Conservation (phyloP, 2,329 filamentous ascomycete species). For the Cyphellophora attinorum region DNA sequence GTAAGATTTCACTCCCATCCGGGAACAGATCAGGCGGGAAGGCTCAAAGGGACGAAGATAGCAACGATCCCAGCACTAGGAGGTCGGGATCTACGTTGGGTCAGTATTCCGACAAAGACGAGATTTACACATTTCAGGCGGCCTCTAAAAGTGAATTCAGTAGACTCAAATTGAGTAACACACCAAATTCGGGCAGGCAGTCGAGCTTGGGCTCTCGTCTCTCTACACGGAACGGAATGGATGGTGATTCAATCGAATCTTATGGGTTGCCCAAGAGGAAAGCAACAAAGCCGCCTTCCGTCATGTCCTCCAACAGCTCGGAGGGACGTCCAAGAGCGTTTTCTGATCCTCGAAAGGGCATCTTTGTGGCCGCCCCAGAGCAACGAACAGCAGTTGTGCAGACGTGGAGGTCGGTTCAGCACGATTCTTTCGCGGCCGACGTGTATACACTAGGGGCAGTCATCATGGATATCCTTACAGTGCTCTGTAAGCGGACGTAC, state of each 20-base stretch:
- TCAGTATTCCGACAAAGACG: slow-evolving; percentile 1
- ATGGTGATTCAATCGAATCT: slow-evolving; percentile 5
- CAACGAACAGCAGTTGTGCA: slow-evolving; percentile 23
- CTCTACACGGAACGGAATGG: slow-evolving; percentile 4
- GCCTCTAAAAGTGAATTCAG: slow-evolving; percentile 11
- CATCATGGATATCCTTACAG: slow-evolving; percentile 50
- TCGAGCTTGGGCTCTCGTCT: slow-evolving; percentile 1
- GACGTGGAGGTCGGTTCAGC: slow-evolving; percentile 29
- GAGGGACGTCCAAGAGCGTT: slow-evolving; percentile 4
- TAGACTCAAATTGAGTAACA: slow-evolving; percentile 9
- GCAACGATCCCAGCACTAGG: slow-evolving; percentile 12
- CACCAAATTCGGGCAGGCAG: slow-evolving; percentile 5
- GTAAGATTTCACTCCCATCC: slow-evolving; percentile 26
- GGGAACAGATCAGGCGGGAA: slow-evolving; percentile 31
- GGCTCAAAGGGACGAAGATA: slow-evolving; percentile 14
- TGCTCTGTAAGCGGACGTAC: slow-evolving; percentile 47
- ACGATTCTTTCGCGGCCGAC: slow-evolving; percentile 35
- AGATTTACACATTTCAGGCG: slow-evolving; percentile 11
- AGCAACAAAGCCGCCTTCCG: slow-evolving; percentile 7
- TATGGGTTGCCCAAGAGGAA: slow-evolving; percentile 6
- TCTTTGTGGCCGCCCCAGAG: slow-evolving; percentile 25
- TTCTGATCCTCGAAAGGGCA: slow-evolving; percentile 5
- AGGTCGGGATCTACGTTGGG: slow-evolving; percentile 13
- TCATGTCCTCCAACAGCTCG: slow-evolving; percentile 11
- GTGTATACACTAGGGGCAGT: slow-evolving; percentile 51